Evolutionary conservation across 2,329 filamentous ascomycete genomes (phyloP), one percentile per base, ranked within the genome.

Genomic region (Curvularia hawaiiensis): DNA sequence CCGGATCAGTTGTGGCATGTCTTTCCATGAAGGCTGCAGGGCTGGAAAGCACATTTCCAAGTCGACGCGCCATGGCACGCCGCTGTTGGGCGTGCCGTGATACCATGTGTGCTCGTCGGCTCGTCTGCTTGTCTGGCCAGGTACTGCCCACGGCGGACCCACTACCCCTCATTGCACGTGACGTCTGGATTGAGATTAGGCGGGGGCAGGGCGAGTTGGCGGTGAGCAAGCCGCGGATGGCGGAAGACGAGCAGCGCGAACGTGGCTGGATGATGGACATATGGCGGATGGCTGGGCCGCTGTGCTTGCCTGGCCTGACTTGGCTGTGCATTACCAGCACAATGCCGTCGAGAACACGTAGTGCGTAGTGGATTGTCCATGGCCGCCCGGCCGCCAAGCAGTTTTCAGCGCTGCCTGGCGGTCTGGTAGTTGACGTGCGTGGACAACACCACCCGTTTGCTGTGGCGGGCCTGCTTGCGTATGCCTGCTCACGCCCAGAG

Each of bases 401-500:
- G 3, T n/a, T 43, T 56, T 26, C 44, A 58, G 62, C 63, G 61
- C 60, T 63, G 60, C 70, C 65, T 75, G 73, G 47, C 60, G 62
- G 55, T 60, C 60, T 61, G 58, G 33, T 48, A 46, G 54, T 60
- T 61, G 63, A 61, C 62, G 59, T 62, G 64, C 53, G 56, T 52
- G 54, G 56, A 65, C 60, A 53, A 63, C 56, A 66, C 56, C 62
- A 65, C 63, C 57, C 58, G 33, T 31, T 51, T 47, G 53, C 60
- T 64, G 71, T 71, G 72, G 72, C 73, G 72, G 66, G 61, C 40
- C 64, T 71, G 73, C 69, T 75, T 75, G 73, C 73, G 72, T 70
- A 69, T 45, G 46, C 67, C 62, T 16, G 40, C 26, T 40, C 28
- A 18, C 41, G 16, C 16, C 24, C 31, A 45, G 38, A n/a, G 38